These are phyloP conservation scores for Puccinia coronata DNA, from an alignment of 1,284 basidiomycete genomes.

Conservation along the genomic window DNA sequence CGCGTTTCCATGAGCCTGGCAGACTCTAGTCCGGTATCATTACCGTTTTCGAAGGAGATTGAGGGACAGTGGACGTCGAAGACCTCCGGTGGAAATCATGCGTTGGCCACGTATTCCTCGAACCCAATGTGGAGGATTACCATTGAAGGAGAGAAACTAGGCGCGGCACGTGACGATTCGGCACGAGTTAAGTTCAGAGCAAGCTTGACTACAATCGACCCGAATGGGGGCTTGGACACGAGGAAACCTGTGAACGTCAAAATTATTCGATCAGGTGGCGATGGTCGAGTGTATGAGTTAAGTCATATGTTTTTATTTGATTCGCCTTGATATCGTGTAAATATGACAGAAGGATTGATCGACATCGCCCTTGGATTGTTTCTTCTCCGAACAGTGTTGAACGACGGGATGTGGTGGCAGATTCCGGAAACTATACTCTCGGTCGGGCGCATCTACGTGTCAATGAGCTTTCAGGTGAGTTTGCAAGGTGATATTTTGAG, in stretches of 20 bases:
- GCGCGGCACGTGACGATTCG: neutral
- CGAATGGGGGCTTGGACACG: constrained; percentile 21
- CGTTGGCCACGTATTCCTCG: constrained; percentile 9
- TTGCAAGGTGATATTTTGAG: neutral
- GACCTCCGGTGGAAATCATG: constrained; percentile 42
- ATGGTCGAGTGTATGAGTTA: constrained; percentile 48
- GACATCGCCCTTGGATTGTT: neutral
- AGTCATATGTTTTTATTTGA: neutral
- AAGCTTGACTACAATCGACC: constrained; percentile 21
- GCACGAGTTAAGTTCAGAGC: constrained; percentile 21
- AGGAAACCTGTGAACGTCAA: constrained; percentile 41
- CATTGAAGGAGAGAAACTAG: neutral
- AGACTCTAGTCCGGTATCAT: constrained; percentile 22
- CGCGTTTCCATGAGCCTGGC: constrained; percentile 2
- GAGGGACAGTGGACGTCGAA: constrained; percentile 37
- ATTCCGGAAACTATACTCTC: constrained; percentile 42
- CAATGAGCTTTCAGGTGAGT: constrained; percentile 17
- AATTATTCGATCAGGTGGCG: constrained; percentile 35
- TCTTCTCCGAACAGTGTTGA: constrained; percentile 10
- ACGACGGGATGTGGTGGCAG: constrained; percentile 32
- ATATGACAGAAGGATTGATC: neutral
- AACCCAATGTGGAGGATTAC: constrained; percentile 48
- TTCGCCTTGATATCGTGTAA: neutral
- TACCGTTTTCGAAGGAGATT: constrained; percentile 13
- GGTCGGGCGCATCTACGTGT: constrained; percentile 25